Percentiles rank a stretch among this genome's conserved stretches.
phyloP scores from a whole-genome alignment of 768 basidiomycete species.

The Udeniomyces megalosporus region DNA sequence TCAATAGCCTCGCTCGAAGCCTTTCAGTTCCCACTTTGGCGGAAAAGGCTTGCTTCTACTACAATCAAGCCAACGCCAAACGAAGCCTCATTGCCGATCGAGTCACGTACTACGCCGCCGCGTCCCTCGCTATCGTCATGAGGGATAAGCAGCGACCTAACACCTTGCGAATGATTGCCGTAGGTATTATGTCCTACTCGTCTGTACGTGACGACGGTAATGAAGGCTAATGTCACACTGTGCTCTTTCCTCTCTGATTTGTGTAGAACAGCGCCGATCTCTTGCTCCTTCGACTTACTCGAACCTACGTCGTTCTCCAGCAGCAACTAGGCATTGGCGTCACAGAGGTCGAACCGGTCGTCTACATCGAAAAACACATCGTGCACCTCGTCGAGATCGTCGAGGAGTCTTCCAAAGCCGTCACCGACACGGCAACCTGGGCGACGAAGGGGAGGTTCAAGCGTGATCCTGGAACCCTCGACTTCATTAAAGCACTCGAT shows the following conservation, averaged over 20 bases:
- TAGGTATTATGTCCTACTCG: neutral
- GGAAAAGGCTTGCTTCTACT: constrained; percentile 1
- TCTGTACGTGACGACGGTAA: too few species aligned
- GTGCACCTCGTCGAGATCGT: constrained; percentile 3
- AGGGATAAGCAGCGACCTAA: constrained; percentile 4
- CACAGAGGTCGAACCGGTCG: constrained; percentile 4
- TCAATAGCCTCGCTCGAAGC: constrained; percentile 5
- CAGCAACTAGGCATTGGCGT: neutral
- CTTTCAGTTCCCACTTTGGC: neutral
- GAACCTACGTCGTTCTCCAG: constrained; percentile 11
- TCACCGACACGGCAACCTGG: neutral
- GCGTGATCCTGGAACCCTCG: constrained; percentile 11
- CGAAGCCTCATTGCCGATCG: neutral
- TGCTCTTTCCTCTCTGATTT: too few species aligned
- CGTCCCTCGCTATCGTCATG: constrained; percentile 7
- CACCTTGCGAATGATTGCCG: constrained; percentile 6
- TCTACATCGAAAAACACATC: constrained; percentile 5
- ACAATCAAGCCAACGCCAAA: neutral
- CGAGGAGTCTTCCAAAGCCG: neutral
- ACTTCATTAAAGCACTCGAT: neutral
- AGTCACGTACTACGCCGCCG: neutral
- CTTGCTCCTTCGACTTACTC: neutral
- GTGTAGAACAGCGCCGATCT: constrained; percentile 12
- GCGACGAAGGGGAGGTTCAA: neutral
- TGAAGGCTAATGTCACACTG: too few species aligned